A percentile compares a stretch with the other conserved stretches of the same genome.
These are phyloP conservation scores for Fusarium napiforme DNA, from an alignment of 2,329 filamentous ascomycete species.

Conservation along the genomic window DNA sequence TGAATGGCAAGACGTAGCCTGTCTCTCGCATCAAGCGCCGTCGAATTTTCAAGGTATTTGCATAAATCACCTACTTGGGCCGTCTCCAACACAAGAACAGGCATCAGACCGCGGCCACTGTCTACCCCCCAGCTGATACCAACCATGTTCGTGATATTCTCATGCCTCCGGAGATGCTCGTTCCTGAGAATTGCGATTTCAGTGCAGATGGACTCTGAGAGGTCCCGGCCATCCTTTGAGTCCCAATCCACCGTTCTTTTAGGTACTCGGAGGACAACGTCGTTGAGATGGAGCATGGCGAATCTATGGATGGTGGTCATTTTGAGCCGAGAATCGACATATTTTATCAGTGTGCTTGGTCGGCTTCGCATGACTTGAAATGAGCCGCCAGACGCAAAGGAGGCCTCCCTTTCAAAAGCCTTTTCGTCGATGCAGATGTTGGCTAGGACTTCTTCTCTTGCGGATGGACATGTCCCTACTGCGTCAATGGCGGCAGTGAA, in stretches of 20 bases:
- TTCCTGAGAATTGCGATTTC: not conserved
- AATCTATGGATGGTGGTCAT: not conserved
- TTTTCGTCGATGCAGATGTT: not conserved
- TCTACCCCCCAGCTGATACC: not conserved
- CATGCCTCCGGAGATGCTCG: not conserved
- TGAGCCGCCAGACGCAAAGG: not conserved
- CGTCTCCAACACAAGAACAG: not conserved
- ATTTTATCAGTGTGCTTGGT: not conserved
- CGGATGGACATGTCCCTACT: not conserved
- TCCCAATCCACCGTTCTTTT: rapidly evolving
- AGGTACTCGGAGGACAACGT: not conserved
- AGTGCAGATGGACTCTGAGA: not conserved
- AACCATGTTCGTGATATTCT: not conserved
- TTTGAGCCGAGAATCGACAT: not conserved
- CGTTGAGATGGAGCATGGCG: not conserved
- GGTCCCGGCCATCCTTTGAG: rapidly evolving
- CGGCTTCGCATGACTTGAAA: not conserved
- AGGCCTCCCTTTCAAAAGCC: not conserved
- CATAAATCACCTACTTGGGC: not conserved
- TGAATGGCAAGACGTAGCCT: not conserved
- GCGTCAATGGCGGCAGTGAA: not conserved
- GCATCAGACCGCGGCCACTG: rapidly evolving
- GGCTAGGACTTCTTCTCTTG: not conserved
- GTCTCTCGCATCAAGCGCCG: not conserved
- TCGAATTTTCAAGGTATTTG: not conserved